Conservation (phyloP, 768 basidiomycete genomes). For the Agaricus blazei region DNA sequence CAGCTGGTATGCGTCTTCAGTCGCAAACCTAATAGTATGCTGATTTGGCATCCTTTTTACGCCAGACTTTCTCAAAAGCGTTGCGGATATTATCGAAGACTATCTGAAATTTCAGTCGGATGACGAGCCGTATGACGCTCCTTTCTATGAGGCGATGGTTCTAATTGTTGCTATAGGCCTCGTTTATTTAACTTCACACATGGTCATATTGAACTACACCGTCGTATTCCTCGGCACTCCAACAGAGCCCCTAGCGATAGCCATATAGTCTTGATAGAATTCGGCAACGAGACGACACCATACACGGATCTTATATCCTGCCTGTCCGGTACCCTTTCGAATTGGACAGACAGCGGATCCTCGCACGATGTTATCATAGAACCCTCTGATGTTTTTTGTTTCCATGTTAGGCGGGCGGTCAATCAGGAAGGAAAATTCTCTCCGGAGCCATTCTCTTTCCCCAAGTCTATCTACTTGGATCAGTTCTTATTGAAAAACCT, state of each 20-base stretch:
- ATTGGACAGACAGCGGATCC: constrained; percentile 24
- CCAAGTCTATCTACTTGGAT: constrained; percentile 66
- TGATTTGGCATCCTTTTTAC: not conserved
- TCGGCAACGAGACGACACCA: constrained; percentile 32
- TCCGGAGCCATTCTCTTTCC: constrained; percentile 50
- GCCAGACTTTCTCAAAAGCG: constrained; percentile 45
- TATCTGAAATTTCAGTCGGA: constrained; percentile 32
- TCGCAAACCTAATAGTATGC: not conserved
- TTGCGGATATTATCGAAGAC: constrained; percentile 41
- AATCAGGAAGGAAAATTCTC: constrained; percentile 19
- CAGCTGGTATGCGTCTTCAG: constrained; percentile 13
- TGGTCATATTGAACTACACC: constrained; percentile 36
- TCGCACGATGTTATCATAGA: constrained; percentile 54
- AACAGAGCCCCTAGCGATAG: constrained; percentile 25
- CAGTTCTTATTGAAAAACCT: constrained; percentile 61
- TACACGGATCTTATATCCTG: constrained; percentile 57
- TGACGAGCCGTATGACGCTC: constrained; percentile 29
- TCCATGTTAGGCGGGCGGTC: constrained; percentile 33
- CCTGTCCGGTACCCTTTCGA: constrained; percentile 37
- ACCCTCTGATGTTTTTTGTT: constrained; percentile 60
- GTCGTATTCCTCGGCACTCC: constrained; percentile 16
- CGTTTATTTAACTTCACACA: constrained; percentile 53
- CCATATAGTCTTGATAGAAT: constrained; percentile 48
- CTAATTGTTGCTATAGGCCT: constrained; percentile 23
- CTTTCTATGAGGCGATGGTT: not conserved